Base-by-base conservation (phyloP, 1,284 basidiomycete species). In the Polyporus tsugae region DNA sequence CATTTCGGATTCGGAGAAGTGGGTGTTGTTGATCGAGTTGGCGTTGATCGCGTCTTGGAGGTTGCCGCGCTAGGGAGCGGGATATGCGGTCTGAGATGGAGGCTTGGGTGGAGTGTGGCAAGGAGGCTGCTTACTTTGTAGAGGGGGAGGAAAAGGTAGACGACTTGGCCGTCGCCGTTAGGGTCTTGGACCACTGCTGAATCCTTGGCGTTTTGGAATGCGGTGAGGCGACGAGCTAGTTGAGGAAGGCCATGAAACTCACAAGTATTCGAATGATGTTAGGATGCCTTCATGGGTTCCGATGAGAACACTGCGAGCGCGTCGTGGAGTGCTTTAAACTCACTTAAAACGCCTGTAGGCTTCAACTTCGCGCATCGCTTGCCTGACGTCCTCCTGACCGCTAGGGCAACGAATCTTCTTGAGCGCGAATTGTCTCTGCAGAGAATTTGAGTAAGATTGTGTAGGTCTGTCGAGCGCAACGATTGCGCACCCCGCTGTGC, bases 151-250 rank as follows among this genome's bases (percentile, higher is more conserved):
- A 98, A 97, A 35, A 96, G 88, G 78, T 98, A 98, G 60, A 98
- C 95, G 72, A 98, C 93, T 80, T 97, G 95, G 29, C 96, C 96
- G 64, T 96, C 95, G n/a, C 92, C 93, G 70, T 95, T 91, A 29
- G 92, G 91, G 76, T 97, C 96, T 81, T 98, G 96, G 0, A 97
- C 91, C 11, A 97, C 95, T 2, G 95, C 95, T n/a, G 94, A 96
- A 78, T 98, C 96, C 91, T 94, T n/a, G 4, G 6, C 19, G 17
- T 10, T n/a, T 25, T 11, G 22, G 13, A 25, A 25, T 25, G 13
- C 13, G 19, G 5, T 62, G n/a, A 52, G 44, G 33, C 49, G n/a
- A 15, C 4, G 4, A 41, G 9, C 7, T 59, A 7, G 2, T 17
- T 36, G 15, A 4, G 13, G 13, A 22, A 29, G 36, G 22, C 33